Evolutionary conservation across 2,329 filamentous ascomycete species (phyloP).

Genomic region (Aspergillus alliaceus): DNA sequence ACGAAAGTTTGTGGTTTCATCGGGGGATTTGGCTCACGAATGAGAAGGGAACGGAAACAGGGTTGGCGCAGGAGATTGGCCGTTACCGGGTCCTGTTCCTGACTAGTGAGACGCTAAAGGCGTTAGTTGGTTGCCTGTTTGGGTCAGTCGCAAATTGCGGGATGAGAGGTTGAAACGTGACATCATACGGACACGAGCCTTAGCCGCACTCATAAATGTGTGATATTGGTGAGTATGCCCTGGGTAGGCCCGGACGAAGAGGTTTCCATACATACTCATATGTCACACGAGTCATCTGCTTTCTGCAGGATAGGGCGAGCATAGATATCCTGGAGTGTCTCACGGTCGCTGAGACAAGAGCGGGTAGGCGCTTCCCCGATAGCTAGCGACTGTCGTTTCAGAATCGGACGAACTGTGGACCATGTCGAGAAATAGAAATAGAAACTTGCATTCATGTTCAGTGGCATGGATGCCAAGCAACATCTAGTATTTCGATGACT

Average conservation of each 20-base stretch:
- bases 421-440: neutral
- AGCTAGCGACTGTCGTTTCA: conserved; percentile 7
- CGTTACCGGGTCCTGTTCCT: conserved; percentile 1
- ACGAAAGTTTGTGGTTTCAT: neutral
- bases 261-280: neutral
- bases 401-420: conserved; percentile 11
- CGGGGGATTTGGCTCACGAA: neutral
- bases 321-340: neutral
- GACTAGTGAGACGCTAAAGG: conserved; percentile 4
- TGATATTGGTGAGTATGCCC: too few species aligned
- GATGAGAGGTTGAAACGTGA: conserved; percentile 7
- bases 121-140: neutral
- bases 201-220: too few species aligned
- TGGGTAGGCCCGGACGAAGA: too few species aligned
- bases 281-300: neutral
- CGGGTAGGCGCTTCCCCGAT: neutral
- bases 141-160: conserved; percentile 2
- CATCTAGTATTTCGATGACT: neutral
- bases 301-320: neutral
- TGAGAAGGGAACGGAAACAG: neutral
- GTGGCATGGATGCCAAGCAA: neutral
- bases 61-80: neutral
- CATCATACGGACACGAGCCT: conserved; percentile 1
- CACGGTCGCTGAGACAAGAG: neutral
- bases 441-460: neutral